Conservation (phyloP, 306 rosid species). For the Vigna hirtella region DNA sequence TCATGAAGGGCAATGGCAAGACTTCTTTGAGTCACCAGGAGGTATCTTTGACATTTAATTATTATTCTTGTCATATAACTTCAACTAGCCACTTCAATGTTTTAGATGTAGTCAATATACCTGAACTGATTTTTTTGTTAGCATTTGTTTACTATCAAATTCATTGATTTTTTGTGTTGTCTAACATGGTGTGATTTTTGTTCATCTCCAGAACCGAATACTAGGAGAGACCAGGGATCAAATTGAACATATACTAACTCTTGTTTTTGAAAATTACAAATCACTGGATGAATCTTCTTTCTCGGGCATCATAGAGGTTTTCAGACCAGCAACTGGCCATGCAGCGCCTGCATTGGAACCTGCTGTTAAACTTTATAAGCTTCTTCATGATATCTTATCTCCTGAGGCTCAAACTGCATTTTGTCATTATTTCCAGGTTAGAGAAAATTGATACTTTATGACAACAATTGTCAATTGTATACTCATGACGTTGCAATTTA, state of each 20-base stretch:
- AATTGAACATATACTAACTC: constrained; percentile 80
- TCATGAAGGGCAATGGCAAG: constrained; percentile 81
- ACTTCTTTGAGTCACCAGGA: constrained; percentile 95
- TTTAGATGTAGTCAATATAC: constrained; percentile 1
- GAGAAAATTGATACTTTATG: constrained; percentile 40
- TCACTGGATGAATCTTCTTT: constrained; percentile 83
- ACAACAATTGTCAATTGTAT: constrained; percentile 35
- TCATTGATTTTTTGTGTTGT: constrained; percentile 25
- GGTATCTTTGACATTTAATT: constrained; percentile 55
- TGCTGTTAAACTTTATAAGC: constrained; percentile 88
- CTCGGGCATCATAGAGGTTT: constrained; percentile 82
- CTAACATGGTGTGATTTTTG: constrained; percentile 45
- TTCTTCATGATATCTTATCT: constrained; percentile 92
- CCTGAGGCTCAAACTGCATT: constrained; percentile 93
- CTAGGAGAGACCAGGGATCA: constrained; percentile 96
- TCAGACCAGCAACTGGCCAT: constrained; percentile 72
- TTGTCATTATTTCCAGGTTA: constrained; percentile 97
- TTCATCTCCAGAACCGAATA: constrained; percentile 76
- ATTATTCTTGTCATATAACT: constrained; percentile 16
- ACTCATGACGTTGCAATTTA: constrained; percentile 20
- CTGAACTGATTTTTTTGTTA: constrained; percentile 36
- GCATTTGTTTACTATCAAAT: constrained; percentile 24
- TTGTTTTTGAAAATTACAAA: constrained; percentile 89
- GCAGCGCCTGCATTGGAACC: constrained; percentile 94
- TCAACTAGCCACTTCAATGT: background rate